Evolutionary conservation across 768 basidiomycete species (phyloP).

Genomic region (Coprinopsis marcescibilis): DNA sequence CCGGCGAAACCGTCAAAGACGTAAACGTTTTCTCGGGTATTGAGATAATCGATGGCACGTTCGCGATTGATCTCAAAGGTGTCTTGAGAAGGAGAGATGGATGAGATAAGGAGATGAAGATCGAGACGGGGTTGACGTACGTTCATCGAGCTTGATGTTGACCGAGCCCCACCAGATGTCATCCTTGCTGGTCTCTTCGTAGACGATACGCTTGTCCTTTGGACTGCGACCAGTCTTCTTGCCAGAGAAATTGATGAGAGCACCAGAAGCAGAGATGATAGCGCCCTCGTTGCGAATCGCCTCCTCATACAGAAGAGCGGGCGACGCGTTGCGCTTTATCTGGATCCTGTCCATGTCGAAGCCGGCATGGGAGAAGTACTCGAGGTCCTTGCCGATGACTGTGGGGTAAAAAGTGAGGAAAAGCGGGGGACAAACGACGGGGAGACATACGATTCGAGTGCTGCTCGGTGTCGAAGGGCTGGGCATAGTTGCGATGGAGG

Average conservation of each 20-base stretch:
- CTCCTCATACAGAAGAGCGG: conserved; percentile 92
- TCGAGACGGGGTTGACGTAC: conserved; percentile 36
- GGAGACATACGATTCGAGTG: conserved; percentile 48
- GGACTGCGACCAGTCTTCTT: conserved; percentile 98
- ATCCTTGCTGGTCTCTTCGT: conserved; percentile 92
- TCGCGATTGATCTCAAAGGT: conserved; percentile 99
- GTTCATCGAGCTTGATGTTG: conserved; percentile 98
- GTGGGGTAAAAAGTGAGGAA: conserved; percentile 12
- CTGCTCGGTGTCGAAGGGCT: conserved; percentile 61
- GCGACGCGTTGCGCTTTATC: conserved; percentile 89
- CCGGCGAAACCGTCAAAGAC: conserved; percentile 96
- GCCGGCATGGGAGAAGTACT: conserved; percentile 97
- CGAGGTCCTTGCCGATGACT: conserved; percentile 92
- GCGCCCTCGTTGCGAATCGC: conserved; percentile 98
- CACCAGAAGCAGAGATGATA: conserved; percentile 92
- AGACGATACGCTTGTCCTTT: conserved; percentile 99
- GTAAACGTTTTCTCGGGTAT: conserved; percentile 97
- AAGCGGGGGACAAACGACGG: conserved; percentile 5
- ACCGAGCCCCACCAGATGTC: conserved; percentile 99
- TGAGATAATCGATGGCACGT: conserved; percentile 97
- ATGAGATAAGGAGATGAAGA: conserved; percentile 4
- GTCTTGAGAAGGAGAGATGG: conserved; percentile 42
- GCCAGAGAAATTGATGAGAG: conserved; percentile 98
- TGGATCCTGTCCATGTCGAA: conserved; percentile 99
- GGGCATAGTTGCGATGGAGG: conserved; percentile 82